Conservation (phyloP, 805 yeast species). For the Lachancea mirantina region DNA sequence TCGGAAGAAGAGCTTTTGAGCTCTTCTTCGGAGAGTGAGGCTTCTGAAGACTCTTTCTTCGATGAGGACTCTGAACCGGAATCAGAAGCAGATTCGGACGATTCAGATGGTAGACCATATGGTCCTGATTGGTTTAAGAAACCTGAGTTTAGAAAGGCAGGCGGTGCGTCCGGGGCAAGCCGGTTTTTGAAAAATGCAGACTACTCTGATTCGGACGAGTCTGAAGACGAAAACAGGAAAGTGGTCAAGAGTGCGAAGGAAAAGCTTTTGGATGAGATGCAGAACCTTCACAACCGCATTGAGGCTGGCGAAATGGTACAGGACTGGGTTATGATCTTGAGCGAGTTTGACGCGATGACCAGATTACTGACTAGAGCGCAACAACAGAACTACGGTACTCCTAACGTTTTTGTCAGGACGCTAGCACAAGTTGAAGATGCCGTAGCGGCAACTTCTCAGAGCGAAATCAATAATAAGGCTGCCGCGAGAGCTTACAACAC, state of each 20-base stretch:
- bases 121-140: conserved; percentile 42
- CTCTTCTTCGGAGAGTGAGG: conserved; percentile 28
- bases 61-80: conserved; percentile 35
- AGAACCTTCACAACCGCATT: conserved; percentile 54
- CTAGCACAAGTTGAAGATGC: conserved; percentile 68
- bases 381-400: conserved; percentile 69
- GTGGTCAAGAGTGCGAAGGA: conserved; percentile 92
- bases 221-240: conserved; percentile 63
- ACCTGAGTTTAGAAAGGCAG: conserved; percentile 33
- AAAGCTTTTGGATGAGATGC: conserved; percentile 83
- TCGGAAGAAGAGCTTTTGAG: conserved; percentile 35
- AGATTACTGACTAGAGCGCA: conserved; percentile 58
- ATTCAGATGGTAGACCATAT: conserved; percentile 35
- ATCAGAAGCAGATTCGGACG: conserved; percentile 38
- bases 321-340: conserved; percentile 72
- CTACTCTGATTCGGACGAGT: conserved; percentile 37
- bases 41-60: conserved; percentile 32
- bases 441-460: conserved; percentile 47
- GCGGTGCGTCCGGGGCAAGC: conserved; percentile 23
- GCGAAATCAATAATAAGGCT: conserved; percentile 72
- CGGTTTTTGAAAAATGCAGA: conserved; percentile 32
- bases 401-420: conserved; percentile 60
- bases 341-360: conserved; percentile 72
- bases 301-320: conserved; percentile 60
- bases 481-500: conserved; percentile 84